These are phyloP conservation scores for Wallacemonas sp. DNA, from an alignment of 208 protist species.

Conservation along the genomic window DNA sequence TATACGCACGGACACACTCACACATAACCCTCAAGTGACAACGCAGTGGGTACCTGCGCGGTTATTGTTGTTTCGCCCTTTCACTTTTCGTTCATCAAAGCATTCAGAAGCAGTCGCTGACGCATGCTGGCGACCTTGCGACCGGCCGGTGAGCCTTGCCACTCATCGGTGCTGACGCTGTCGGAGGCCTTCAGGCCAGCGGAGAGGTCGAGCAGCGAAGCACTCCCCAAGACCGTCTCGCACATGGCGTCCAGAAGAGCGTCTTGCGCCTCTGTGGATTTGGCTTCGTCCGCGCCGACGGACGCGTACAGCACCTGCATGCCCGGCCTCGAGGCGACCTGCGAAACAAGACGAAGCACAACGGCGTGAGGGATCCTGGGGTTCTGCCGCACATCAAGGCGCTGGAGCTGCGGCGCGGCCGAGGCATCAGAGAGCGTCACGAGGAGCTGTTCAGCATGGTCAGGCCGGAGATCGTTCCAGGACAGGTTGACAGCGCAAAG, in stretches of 20 bases:
- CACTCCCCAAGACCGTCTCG: constrained; percentile 19
- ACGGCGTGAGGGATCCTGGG: constrained; percentile 28
- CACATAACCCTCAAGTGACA: too few relatives aligned
- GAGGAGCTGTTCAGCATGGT: constrained; percentile 45
- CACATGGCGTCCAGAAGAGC: constrained; percentile 31
- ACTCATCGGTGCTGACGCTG: constrained; percentile 10
- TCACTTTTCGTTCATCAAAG: constrained; percentile 14
- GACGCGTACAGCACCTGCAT: constrained; percentile 45
- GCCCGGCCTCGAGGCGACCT: constrained; percentile 17
- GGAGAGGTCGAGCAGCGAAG: constrained; percentile 40
- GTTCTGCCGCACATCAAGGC: constrained; percentile 42
- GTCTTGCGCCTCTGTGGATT: not conserved
- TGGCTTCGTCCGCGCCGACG: constrained; percentile 13
- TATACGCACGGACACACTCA: too few relatives aligned
- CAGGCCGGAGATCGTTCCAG: constrained; percentile 65
- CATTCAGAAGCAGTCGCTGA: constrained; percentile 54
- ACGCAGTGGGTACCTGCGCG: too few relatives aligned
- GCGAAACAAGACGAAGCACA: constrained; percentile 22
- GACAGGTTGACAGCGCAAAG: constrained; percentile 55
- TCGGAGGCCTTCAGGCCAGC: constrained; percentile 10
- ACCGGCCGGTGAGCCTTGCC: not conserved
- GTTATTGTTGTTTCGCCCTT: constrained; percentile 1
- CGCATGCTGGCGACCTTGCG: constrained; percentile 27
- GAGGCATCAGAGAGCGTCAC: not conserved
- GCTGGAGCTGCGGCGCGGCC: constrained; percentile 25